These are phyloP conservation scores for Eutrema yunnanense DNA, from an alignment of 345 rosid genomes.

Conservation along the genomic window DNA sequence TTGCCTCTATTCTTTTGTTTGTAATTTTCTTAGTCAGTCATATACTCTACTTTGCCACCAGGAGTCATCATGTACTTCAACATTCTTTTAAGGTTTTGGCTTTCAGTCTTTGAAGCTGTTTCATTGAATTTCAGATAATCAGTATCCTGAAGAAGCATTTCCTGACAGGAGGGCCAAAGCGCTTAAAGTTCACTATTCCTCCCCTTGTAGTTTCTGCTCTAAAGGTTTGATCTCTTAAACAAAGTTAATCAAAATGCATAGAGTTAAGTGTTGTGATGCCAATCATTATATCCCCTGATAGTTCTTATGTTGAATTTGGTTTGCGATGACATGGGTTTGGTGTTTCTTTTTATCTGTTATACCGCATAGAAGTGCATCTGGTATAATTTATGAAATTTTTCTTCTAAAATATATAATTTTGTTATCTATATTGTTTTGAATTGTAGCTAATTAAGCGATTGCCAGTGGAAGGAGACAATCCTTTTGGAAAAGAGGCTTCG, in stretches of 20 bases:
- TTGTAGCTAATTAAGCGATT: constrained; percentile 72
- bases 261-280: not conserved
- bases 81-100: constrained; percentile 4
- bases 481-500: constrained; percentile 80
- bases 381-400: not conserved
- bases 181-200: constrained; percentile 86
- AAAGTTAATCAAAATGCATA: constrained; percentile 2
- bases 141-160: constrained; percentile 63
- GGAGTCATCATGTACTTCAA: not conserved
- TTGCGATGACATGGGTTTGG: constrained; percentile 4
- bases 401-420: not conserved
- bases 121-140: constrained; percentile 59
- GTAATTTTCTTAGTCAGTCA: not conserved
- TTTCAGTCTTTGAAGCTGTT: constrained; percentile 17
- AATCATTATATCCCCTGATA: not conserved
- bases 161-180: constrained; percentile 88
- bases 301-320: not conserved
- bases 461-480: constrained; percentile 84
- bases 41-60: not conserved
- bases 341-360: constrained; percentile 1
- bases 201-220: constrained; percentile 84
- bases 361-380: constrained; percentile 3
- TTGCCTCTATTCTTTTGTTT: constrained; percentile 10
- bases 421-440: not conserved
- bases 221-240: constrained; percentile 50